A percentile compares a stretch with the other conserved stretches of the same genome.
Evolutionary conservation across 75 land plant genomes (phyloP).

Genomic region (Selaginella moellendorffii): DNA sequence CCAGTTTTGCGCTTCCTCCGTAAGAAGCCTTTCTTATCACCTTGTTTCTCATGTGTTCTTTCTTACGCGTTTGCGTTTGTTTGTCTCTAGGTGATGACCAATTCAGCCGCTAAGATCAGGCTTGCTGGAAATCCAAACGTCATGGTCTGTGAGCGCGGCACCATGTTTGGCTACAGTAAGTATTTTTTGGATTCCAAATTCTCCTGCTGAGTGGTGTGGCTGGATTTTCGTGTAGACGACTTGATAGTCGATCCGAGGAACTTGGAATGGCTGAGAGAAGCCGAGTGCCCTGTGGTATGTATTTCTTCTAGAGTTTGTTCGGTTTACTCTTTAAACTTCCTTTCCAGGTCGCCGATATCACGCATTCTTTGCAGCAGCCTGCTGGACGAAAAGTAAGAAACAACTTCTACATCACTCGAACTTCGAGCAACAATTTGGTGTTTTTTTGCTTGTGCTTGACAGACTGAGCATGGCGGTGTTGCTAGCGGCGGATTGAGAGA

Average conservation of each 20-base stretch:
- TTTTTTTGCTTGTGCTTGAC: not conserved
- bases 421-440: no score
- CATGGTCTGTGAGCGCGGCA: constrained; percentile 98
- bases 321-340: no score
- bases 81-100: constrained; percentile 55
- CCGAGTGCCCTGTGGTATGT: constrained; percentile 88
- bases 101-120: constrained; percentile 86
- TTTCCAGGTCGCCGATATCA: constrained; percentile 95
- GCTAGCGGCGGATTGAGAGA: constrained; percentile 97
- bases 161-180: constrained; percentile 99
- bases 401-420: no score
- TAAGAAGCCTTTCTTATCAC: constrained; percentile 24
- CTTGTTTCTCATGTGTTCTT: not conserved
- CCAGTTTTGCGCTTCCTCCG: constrained; percentile 92
- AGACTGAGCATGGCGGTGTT: constrained; percentile 95
- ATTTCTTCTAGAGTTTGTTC: no score
- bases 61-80: not conserved
- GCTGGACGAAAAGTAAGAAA: constrained; percentile 79
- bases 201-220: not conserved
- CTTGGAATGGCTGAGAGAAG: constrained; percentile 91
- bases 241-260: constrained; percentile 95
- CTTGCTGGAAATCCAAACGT: constrained; percentile 88
- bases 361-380: constrained; percentile 94
- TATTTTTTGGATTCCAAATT: not conserved
- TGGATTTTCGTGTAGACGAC: constrained; percentile 42